A percentile compares a stretch with the other conserved stretches of the same genome.
Evolutionary conservation across 805 yeast genomes (phyloP).

Genomic region (Starmera quercuum): DNA sequence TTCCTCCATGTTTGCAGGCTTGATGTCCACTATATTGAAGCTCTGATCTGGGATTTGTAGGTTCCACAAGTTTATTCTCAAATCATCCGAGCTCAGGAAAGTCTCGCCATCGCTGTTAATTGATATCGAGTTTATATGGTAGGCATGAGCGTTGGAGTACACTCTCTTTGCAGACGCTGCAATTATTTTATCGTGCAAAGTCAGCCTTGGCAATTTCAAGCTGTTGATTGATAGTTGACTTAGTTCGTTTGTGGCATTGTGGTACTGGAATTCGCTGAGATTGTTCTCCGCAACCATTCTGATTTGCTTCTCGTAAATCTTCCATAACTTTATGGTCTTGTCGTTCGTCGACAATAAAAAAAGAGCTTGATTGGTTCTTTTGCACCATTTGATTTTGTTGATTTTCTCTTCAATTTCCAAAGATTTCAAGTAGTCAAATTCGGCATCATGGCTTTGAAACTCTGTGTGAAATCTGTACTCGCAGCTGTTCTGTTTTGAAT

Average conservation of each 20-base stretch:
- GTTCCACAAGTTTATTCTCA: slow-evolving; percentile 94
- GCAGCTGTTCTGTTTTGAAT: slow-evolving; percentile 61
- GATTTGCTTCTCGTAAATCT: slow-evolving; percentile 83
- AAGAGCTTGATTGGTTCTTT: slow-evolving; percentile 82
- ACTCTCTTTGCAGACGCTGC: slow-evolving; percentile 91
- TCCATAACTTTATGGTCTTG: slow-evolving; percentile 98
- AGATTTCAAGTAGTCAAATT: slow-evolving; percentile 92
- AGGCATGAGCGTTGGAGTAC: slow-evolving; percentile 95
- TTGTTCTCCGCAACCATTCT: slow-evolving; percentile 91
- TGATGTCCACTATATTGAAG: slow-evolving; percentile 94
- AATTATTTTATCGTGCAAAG: slow-evolving; percentile 90
- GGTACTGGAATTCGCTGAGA: slow-evolving; percentile 36
- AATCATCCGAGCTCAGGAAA: slow-evolving; percentile 85
- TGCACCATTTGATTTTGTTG: slow-evolving; percentile 95
- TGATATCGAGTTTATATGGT: slow-evolving; percentile 93
- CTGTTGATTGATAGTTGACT: slow-evolving; percentile 30
- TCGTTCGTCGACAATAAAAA: slow-evolving; percentile 89
- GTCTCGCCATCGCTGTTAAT: slow-evolving; percentile 96
- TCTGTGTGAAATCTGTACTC: slow-evolving; percentile 95
- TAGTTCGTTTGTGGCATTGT: slow-evolving; percentile 15
- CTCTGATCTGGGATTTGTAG: slow-evolving; percentile 89
- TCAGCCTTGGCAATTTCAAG: slow-evolving; percentile 77
- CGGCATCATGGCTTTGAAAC: slow-evolving; percentile 97
- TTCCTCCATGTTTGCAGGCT: slow-evolving; percentile 98
- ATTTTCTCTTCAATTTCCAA: slow-evolving; percentile 97